phyloP scores from a whole-genome alignment of 169 alveolate genomes.

The Plasmodium vivax region DNA sequence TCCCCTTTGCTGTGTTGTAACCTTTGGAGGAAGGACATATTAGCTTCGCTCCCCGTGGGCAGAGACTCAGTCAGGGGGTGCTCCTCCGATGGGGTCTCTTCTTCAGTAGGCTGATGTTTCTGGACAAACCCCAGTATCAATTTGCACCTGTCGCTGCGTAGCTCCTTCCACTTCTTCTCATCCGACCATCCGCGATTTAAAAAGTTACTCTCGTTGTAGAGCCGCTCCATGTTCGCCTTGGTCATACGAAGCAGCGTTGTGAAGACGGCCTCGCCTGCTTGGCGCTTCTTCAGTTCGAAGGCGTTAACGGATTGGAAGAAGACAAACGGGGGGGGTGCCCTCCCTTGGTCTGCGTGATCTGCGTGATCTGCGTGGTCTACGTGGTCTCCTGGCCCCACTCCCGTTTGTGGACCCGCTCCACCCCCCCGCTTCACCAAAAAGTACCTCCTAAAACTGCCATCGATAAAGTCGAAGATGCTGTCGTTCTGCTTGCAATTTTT shows the following conservation, averaged over 20 bases:
- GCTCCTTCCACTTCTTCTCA: conserved; percentile 75
- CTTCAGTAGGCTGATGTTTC: background rate
- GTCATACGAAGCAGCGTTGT: conserved; percentile 40
- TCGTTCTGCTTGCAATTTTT: background rate
- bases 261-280: background rate
- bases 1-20: background rate
- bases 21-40: background rate
- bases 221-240: conserved; percentile 74
- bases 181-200: conserved; percentile 82
- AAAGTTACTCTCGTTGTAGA: conserved; percentile 78
- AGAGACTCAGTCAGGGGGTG: background rate
- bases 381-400: background rate
- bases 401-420: background rate
- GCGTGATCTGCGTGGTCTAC: background rate
- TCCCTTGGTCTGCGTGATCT: background rate
- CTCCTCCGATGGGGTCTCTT: background rate
- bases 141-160: conserved; percentile 60
- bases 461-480: conserved; percentile 17
- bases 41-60: background rate
- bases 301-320: conserved; percentile 29
- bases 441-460: conserved; percentile 9
- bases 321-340: background rate
- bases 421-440: background rate
- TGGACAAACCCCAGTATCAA: conserved; percentile 35
- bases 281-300: conserved; percentile 30